Base-by-base conservation (phyloP, 805 yeast genomes). In the Pichia heedii region DNA sequence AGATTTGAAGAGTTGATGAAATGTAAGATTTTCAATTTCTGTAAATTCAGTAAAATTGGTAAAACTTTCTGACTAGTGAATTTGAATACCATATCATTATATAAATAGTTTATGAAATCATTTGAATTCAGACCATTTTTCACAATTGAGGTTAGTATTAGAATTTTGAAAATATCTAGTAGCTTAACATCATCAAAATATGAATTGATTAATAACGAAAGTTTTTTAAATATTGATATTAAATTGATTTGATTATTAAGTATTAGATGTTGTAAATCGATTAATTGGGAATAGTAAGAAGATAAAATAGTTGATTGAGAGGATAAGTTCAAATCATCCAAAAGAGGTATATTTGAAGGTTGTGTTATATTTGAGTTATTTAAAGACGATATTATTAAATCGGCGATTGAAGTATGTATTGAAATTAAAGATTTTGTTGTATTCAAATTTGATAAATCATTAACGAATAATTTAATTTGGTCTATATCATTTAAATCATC, bases 351-450 rank as follows among this genome's bases (percentile, higher is more conserved):
- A 2, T 47, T 51, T n/a, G 52, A 56, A 8, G 38, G 45, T 8
- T 37, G 47, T 21, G 49, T 53, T 11, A 53, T 47, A 19, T 52
- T 51, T 18, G 46, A 48, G 3, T 22, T 18, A 5, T 37, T 37
- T 26, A 54, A 58, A 35, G 68, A 68, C 16, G 79, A 75, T 32
- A 65, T 61, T 1, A 85, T 68, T 27, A 65, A 66, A 52, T 86
- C 93, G 10, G 90, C 83, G n/a, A 88, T 60, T 5, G 63, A 63
- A 0, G 96, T 85, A 57, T 86, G 95, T 44, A 76, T 73, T 49
- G 82, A 76, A 24, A 93, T 72, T 51, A 76, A 66, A 33, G 73
- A 78, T 59, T 88, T 95, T 39, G 76, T 70, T 9, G 69, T 65
- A 45, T 87, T 89, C 39, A 90, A 61, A 13, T 70, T 70, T 9